phyloP scores from a whole-genome alignment of 2,329 filamentous ascomycete species.

The Fusarium fracticaudum region DNA sequence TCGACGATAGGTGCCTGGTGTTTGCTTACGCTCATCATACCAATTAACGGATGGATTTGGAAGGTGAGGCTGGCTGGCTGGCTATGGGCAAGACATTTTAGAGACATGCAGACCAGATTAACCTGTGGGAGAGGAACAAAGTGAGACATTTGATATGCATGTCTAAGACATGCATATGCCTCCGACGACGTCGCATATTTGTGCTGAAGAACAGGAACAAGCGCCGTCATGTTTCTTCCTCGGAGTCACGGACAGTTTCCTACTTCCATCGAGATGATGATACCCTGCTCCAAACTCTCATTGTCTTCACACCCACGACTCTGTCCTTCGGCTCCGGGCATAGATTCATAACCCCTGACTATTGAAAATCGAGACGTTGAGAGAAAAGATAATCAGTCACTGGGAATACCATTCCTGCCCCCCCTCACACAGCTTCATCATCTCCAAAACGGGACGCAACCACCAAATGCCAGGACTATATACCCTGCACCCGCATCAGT shows the following conservation, averaged over 20 bases:
- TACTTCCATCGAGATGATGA: neutral
- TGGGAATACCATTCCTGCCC: constrained; percentile 14
- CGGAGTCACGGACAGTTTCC: constrained; percentile 3
- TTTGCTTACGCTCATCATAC: constrained; percentile 21
- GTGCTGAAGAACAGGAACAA: constrained; percentile 29
- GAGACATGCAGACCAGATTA: constrained; percentile 43
- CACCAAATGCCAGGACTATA: constrained; percentile 18
- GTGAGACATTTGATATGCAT: constrained; percentile 51
- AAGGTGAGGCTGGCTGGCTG: constrained; percentile 11
- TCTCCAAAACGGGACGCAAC: constrained; percentile 14
- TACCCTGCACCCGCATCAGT: constrained; percentile 37
- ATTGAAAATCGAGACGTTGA: neutral
- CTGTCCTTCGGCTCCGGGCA: constrained; percentile 15
- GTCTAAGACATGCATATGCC: constrained; percentile 48
- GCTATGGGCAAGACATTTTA: constrained; percentile 39
- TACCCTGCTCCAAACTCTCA: neutral
- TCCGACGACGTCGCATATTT: constrained; percentile 37
- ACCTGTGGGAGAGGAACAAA: constrained; percentile 48
- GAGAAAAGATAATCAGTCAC: constrained; percentile 30
- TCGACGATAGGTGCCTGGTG: neutral
- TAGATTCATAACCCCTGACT: constrained; percentile 15
- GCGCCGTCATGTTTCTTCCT: neutral
- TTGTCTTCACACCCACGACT: constrained; percentile 5
- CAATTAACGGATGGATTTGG: neutral
- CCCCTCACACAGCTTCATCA: constrained; percentile 15